phyloP scores from a whole-genome alignment of 2,329 filamentous ascomycete genomes.

The Nakataea oryzae region DNA sequence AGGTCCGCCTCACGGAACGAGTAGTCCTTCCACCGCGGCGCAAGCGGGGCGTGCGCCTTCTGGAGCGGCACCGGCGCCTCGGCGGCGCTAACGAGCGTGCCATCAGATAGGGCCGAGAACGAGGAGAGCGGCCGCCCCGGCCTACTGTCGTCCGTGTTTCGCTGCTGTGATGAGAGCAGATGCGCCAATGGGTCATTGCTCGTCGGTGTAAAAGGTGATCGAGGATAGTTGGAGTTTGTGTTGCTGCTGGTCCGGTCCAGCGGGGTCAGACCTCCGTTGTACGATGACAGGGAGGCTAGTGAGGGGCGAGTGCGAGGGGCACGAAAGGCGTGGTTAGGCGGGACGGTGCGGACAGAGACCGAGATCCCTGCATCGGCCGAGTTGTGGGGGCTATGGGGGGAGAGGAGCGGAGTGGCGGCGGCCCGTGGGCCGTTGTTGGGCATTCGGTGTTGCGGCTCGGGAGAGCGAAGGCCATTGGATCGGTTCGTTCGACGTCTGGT shows the following conservation, averaged over 20 bases:
- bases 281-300: background rate
- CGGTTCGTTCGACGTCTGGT: background rate
- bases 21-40: conserved; percentile 20
- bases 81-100: conserved; percentile 6
- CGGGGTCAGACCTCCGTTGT: background rate
- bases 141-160: background rate
- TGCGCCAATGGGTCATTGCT: too few relatives aligned
- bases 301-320: background rate
- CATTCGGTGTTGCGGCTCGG: background rate
- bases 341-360: background rate
- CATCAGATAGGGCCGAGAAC: conserved; percentile 6
- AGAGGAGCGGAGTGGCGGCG: background rate
- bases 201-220: too few relatives aligned
- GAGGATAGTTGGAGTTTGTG: too few relatives aligned
- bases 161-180: too few relatives aligned
- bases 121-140: background rate
- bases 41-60: conserved; percentile 8
- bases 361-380: background rate
- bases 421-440: too few relatives aligned
- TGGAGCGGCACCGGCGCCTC: conserved; percentile 2
- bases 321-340: background rate
- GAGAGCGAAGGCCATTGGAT: background rate
- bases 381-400: background rate
- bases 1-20: conserved; percentile 24
- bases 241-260: too few relatives aligned